Evolutionary conservation across 2,329 filamentous ascomycete genomes (phyloP).

Genomic region (Elsinoe fawcettii): DNA sequence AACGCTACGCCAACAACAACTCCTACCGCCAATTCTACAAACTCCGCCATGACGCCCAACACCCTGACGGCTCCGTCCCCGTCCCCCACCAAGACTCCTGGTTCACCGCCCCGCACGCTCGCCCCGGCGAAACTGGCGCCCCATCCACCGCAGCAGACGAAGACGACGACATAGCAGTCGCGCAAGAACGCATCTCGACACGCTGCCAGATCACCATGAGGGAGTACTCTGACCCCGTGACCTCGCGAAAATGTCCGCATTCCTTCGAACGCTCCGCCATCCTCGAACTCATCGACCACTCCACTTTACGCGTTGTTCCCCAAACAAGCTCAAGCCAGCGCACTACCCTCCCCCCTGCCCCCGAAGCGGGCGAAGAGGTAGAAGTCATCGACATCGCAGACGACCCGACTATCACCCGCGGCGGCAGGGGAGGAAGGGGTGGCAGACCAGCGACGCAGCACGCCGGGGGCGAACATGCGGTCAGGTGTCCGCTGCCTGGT

Average conservation of each 20-base stretch:
- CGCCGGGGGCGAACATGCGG: slow-evolving; percentile 23
- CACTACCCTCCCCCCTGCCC: neutral
- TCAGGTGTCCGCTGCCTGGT: slow-evolving; percentile 58
- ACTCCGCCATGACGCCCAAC: slow-evolving; percentile 53
- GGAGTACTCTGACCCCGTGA: slow-evolving; percentile 58
- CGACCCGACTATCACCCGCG: neutral
- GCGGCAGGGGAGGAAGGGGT: neutral
- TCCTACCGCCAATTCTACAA: slow-evolving; percentile 54
- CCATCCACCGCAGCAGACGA: slow-evolving; percentile 42
- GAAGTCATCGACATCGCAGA: neutral
- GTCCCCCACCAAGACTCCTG: slow-evolving; percentile 53
- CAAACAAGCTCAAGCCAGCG: slow-evolving; percentile 15
- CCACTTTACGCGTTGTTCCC: neutral
- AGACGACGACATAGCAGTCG: slow-evolving; percentile 63
- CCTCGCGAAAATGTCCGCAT: slow-evolving; percentile 60
- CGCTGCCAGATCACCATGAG: slow-evolving; percentile 63
- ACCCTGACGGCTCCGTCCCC: slow-evolving; percentile 46
- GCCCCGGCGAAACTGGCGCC: slow-evolving; percentile 33
- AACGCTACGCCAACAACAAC: slow-evolving; percentile 52
- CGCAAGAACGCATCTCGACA: slow-evolving; percentile 55
- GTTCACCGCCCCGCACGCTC: slow-evolving; percentile 46
- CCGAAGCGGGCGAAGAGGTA: neutral
- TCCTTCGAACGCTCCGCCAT: slow-evolving; percentile 63
- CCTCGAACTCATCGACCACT: slow-evolving; percentile 41
- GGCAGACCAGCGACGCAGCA: neutral